Base-by-base conservation (phyloP, 2,329 filamentous ascomycete species). In the Diaporthe humulicola region DNA sequence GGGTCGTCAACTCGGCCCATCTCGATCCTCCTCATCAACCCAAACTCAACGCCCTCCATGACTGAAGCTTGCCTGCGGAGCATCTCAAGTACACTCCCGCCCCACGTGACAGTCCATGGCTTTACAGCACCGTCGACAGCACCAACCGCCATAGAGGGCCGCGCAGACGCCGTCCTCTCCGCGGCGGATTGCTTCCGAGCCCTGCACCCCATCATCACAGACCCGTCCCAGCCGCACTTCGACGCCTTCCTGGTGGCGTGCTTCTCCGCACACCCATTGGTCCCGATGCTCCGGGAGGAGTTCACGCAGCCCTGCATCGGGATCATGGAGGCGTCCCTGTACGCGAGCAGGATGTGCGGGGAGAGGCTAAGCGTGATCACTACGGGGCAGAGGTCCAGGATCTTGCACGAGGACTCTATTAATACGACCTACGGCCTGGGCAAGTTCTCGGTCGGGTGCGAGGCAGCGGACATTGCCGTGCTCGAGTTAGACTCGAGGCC, bases 21-120 rank as follows among this genome's bases (percentile, higher is more conserved):
- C 75, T 83, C 78, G 73, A 88, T 91, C 74, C 85, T 92, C 52
- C 83, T 92, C 76, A 90, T 92, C 83, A 92, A 93, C 79, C 90
- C 91, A 28, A 92, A 92, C 81, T 90, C 89, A 15, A 90, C 88
- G 1, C 77, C 82, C 76, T 84, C 85, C 67, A 92, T 92, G 89
- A 92, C 90, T 30, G 83, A 88, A 45, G 85, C 85, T 56, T 89
- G 87, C 79, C 79, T 90, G 1, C 80, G 82, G 17, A 85, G 85
- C 61, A 79, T 88, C 19, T 73, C 81, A 36, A 79, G 83, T 1
- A 87, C 84, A 19, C 81, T 90, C 0, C 86, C 88, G 2, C 81
- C 85, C 7, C 82, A 87, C 75, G 86, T 89, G 60, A 83, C 83
- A 42, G 82, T 90, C 1, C 82, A 84, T 15, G 87, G 86, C 30